These are phyloP conservation scores for Lichenothelia convexa DNA, from an alignment of 495 filamentous ascomycete genomes.

Conservation along the genomic window DNA sequence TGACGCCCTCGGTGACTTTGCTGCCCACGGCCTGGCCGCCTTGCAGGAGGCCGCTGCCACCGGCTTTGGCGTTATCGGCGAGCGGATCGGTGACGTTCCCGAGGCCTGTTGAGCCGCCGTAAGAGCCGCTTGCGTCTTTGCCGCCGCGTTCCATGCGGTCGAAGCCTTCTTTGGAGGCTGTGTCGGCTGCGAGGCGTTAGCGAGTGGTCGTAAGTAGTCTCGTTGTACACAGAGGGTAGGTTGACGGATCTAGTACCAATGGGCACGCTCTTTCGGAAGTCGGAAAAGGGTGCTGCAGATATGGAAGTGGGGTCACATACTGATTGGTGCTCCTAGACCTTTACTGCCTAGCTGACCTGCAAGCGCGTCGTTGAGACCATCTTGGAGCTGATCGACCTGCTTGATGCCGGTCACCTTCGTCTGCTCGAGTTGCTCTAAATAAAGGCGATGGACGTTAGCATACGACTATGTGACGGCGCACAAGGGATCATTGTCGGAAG, in stretches of 20 bases:
- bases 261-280: no score
- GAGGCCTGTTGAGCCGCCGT: constrained; percentile 10
- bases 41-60: constrained; percentile 3
- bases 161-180: constrained; percentile 41
- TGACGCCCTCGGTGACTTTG: constrained; percentile 6
- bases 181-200: no score
- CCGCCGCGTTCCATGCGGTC: constrained; percentile 44
- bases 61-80: constrained; percentile 8
- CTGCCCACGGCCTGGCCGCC: constrained; percentile 7
- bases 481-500: no score
- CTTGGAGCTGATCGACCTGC: constrained; percentile 45
- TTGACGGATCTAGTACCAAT: no score
- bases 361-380: constrained; percentile 37
- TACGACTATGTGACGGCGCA: no score
- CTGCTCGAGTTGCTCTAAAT: constrained; percentile 42
- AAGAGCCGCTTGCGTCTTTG: constrained; percentile 38
- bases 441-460: background rate
- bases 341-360: constrained; percentile 44
- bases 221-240: no score
- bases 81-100: constrained; percentile 9
- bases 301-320: no score
- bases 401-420: constrained; percentile 44
- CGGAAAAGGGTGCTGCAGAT: no score
- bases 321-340: constrained; percentile 40
- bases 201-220: no score